phyloP scores from a whole-genome alignment of 441 rosid genomes.

The Bruguiera hainesii region DNA sequence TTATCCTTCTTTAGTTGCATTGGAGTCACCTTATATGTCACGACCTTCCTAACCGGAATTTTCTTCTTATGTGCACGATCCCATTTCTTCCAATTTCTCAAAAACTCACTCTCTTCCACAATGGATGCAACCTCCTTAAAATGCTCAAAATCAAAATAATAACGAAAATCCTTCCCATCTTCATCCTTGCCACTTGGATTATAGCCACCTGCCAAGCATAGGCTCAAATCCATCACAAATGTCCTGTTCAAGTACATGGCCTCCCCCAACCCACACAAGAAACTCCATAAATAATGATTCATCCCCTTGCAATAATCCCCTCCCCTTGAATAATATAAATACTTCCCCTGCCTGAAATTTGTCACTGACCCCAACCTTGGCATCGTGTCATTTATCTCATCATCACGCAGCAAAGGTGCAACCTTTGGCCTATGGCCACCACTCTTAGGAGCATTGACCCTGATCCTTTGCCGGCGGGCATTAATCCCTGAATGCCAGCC shows the following conservation, averaged over 20 bases:
- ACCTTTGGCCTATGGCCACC: conserved; percentile 33
- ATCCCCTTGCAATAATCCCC: conserved; percentile 96
- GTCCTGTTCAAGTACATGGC: conserved; percentile 90
- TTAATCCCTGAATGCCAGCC: conserved; percentile 90
- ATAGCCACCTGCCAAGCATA: conserved; percentile 70
- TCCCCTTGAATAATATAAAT: conserved; percentile 82
- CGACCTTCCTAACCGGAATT: conserved; percentile 63
- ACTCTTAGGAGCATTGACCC: conserved; percentile 29
- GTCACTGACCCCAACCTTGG: conserved; percentile 64
- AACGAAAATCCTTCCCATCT: conserved; percentile 90
- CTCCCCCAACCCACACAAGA: conserved; percentile 93
- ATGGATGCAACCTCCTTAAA: conserved; percentile 74
- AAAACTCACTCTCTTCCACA: conserved; percentile 77
- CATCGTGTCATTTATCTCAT: conserved; percentile 88
- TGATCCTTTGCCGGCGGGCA: conserved; percentile 56
- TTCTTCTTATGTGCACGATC: conserved; percentile 60
- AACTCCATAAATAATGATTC: conserved; percentile 98
- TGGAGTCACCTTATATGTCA: conserved; percentile 59
- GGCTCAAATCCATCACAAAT: conserved; percentile 81
- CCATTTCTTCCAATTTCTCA: conserved; percentile 81
- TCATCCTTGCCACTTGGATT: conserved; percentile 66
- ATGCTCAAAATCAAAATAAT: conserved; percentile 94
- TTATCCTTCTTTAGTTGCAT: conserved; percentile 70
- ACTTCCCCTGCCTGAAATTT: conserved; percentile 72
- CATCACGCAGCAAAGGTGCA: conserved; percentile 38